These are phyloP conservation scores for Dactylellina sp. DNA, from an alignment of 2,329 filamentous ascomycete species.

Conservation along the genomic window DNA sequence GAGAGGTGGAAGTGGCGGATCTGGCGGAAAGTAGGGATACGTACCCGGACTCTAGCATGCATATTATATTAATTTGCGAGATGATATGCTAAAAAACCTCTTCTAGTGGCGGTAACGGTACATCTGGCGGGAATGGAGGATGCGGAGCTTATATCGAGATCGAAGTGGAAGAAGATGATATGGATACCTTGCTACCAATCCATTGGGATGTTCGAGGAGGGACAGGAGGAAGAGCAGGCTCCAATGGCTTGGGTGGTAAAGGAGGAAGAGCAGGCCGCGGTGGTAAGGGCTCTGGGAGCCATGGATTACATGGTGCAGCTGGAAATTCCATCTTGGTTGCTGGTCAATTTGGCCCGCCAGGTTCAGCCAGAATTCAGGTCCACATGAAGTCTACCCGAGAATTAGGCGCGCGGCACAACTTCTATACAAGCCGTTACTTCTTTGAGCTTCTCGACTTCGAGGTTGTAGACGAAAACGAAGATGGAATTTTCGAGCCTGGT, in stretches of 20 bases:
- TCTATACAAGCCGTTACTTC: conserved; percentile 17
- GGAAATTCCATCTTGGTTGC: conserved; percentile 23
- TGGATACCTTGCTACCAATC: conserved; percentile 27
- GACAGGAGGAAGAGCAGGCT: conserved; percentile 7
- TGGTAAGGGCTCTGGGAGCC: conserved; percentile 17
- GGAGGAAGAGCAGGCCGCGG: conserved; percentile 13
- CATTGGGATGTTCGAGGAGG: conserved; percentile 39
- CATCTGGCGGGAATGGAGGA: conserved; percentile 22
- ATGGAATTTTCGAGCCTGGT: conserved; percentile 32
- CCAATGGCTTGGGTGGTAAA: conserved; percentile 11
- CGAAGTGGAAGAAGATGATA: conserved; percentile 38
- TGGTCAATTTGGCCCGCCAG: conserved; percentile 24
- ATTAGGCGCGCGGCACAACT: conserved; percentile 16
- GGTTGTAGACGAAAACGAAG: conserved; percentile 28
- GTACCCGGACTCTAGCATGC: neutral
- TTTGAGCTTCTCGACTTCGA: conserved; percentile 24
- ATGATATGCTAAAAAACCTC: neutral
- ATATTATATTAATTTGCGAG: neutral
- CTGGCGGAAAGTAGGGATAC: conserved; percentile 36
- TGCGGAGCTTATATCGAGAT: conserved; percentile 35
- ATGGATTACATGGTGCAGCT: neutral
- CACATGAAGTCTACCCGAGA: conserved; percentile 31
- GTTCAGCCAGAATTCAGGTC: conserved; percentile 25
- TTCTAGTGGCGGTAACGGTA: conserved; percentile 29
- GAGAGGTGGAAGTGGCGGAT: conserved; percentile 21